Conservation (phyloP, 116 monocot genomes). For the Zostera marina region DNA sequence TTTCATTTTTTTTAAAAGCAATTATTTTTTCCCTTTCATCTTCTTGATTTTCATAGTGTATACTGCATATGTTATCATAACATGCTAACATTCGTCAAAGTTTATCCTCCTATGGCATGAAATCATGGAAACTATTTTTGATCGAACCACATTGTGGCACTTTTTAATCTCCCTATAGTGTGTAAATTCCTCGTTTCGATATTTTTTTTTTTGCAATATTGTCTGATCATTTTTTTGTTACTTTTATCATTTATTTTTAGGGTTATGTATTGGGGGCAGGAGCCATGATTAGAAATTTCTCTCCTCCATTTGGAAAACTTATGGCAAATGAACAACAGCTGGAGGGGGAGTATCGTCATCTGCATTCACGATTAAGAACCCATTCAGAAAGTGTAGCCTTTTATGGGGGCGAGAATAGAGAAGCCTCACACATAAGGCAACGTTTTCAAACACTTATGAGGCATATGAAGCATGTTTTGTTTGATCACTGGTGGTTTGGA, state of each 20-base stretch:
- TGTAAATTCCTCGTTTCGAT: too few relatives aligned
- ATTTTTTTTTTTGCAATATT: too few relatives aligned
- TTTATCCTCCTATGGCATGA: too few relatives aligned
- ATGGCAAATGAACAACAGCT: conserved; percentile 92
- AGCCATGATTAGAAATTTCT: conserved; percentile 68
- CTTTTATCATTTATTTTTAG: conserved; percentile 19
- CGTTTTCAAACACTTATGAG: conserved; percentile 53
- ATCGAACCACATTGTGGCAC: too few relatives aligned
- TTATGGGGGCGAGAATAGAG: conserved; percentile 93
- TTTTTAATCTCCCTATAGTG: too few relatives aligned
- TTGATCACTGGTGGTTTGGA: conserved; percentile 97
- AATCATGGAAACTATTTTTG: too few relatives aligned
- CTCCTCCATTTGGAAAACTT: conserved; percentile 91
- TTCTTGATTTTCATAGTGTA: not conserved
- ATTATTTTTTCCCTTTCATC: too few relatives aligned
- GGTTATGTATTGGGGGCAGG: conserved; percentile 94
- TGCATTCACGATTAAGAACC: conserved; percentile 85
- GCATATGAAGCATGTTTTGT: conserved; percentile 68
- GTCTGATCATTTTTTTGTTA: not conserved
- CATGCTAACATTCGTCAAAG: too few relatives aligned
- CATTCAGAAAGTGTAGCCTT: conserved; percentile 96
- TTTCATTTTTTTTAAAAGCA: not conserved
- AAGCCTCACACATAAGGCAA: conserved; percentile 54
- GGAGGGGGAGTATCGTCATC: conserved; percentile 93
- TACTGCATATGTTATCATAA: too few relatives aligned